Evolutionary conservation across 257 asterid species (phyloP).

Genomic region (Petrea volubilis): DNA sequence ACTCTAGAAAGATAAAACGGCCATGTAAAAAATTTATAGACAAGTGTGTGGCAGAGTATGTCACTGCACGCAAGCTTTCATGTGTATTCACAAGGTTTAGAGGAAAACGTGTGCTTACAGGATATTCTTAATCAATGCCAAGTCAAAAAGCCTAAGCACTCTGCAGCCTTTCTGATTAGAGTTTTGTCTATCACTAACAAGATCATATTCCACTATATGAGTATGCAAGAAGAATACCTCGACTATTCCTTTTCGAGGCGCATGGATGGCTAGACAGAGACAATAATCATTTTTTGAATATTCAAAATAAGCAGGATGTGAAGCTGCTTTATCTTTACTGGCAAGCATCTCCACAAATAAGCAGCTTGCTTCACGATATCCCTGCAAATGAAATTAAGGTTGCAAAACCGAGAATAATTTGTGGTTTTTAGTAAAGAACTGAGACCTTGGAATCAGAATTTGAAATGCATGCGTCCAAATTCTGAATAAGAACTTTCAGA

Average conservation of each 20-base stretch:
- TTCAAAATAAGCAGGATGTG: slow-evolving; percentile 38
- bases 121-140: slow-evolving; percentile 5
- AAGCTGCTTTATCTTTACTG: slow-evolving; percentile 45
- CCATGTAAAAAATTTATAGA: background rate
- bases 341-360: slow-evolving; percentile 93
- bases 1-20: background rate
- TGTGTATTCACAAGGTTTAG: background rate
- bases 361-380: slow-evolving; percentile 98
- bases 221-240: slow-evolving; percentile 58
- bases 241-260: slow-evolving; percentile 92
- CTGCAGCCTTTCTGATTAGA: background rate
- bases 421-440: background rate
- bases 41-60: background rate
- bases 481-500: background rate
- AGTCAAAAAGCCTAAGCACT: background rate
- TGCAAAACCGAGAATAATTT: background rate
- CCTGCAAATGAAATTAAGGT: slow-evolving; percentile 47
- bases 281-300: slow-evolving; percentile 74
- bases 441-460: background rate
- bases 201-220: background rate
- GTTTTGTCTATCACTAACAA: background rate
- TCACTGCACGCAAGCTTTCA: background rate
- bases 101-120: background rate
- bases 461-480: background rate
- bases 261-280: slow-evolving; percentile 94